A percentile compares a stretch with the other conserved stretches of the same genome.
Conservation (phyloP, 2,329 filamentous ascomycete species). For the Talaromyces sp. region DNA sequence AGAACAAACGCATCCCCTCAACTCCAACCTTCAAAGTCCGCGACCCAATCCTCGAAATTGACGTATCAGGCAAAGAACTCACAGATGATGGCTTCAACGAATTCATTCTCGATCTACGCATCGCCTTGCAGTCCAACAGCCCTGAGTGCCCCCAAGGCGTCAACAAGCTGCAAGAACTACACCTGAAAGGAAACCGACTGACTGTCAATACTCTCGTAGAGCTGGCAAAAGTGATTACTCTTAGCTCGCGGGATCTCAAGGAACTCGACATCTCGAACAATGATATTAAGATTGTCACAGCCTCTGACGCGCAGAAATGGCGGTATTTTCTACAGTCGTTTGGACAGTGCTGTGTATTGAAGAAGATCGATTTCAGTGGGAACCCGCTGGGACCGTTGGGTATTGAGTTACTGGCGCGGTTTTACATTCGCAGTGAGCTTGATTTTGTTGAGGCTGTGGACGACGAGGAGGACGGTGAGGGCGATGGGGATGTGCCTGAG, state of each 20-base stretch:
- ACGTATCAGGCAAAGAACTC: conserved; percentile 45
- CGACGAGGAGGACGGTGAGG: conserved; percentile 21
- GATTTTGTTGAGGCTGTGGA: conserved; percentile 32
- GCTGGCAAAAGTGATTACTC: conserved; percentile 41
- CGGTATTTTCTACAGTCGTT: conserved; percentile 45
- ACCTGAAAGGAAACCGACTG: conserved; percentile 45
- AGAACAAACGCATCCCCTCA: conserved; percentile 37
- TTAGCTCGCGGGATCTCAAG: conserved; percentile 44
- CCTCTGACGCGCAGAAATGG: conserved; percentile 41
- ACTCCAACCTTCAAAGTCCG: conserved; percentile 24
- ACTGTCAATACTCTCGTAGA: conserved; percentile 41
- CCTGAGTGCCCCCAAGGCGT: conserved; percentile 28
- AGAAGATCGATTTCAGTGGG: conserved; percentile 45
- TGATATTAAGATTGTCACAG: conserved; percentile 35
- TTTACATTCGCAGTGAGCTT: conserved; percentile 40
- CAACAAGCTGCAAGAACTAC: conserved; percentile 46
- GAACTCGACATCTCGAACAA: conserved; percentile 49
- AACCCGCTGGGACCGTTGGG: conserved; percentile 44
- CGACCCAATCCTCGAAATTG: conserved; percentile 43
- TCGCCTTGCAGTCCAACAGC: conserved; percentile 36
- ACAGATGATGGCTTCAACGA: conserved; percentile 45
- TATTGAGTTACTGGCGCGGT: conserved; percentile 45
- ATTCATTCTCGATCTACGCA: conserved; percentile 43
- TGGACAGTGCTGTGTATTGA: conserved; percentile 40
- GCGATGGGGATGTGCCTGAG: background rate